Evolutionary conservation across 2,329 filamentous ascomycete genomes (phyloP).

Genomic region (Talaromyces sp.): DNA sequence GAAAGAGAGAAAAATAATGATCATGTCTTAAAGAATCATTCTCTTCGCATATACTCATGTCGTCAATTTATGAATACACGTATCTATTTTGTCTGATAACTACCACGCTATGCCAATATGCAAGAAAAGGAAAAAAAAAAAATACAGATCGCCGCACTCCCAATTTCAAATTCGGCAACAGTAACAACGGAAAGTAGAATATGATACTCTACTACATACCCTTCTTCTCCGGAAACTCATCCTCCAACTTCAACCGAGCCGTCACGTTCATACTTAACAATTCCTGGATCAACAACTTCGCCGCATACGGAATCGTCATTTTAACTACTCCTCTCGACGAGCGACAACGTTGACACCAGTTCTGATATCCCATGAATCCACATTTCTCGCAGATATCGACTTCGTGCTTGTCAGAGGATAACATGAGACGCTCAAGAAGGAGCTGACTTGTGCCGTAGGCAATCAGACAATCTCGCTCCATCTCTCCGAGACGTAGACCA

Average conservation of each 20-base stretch:
- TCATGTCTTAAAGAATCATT: neutral
- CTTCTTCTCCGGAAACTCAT: conserved; percentile 72
- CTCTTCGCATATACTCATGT: neutral
- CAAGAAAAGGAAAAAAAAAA: neutral
- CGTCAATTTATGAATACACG: neutral
- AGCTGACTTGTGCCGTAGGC: conserved; percentile 94
- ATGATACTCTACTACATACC: conserved; percentile 31
- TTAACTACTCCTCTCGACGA: conserved; percentile 78
- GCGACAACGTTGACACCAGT: conserved; percentile 91
- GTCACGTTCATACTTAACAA: conserved; percentile 98
- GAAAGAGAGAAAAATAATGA: neutral
- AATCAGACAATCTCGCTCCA: conserved; percentile 98
- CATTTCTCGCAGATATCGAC: conserved; percentile 94
- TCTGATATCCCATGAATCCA: conserved; percentile 91
- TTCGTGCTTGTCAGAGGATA: conserved; percentile 82
- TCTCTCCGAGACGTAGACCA: conserved; percentile 90
- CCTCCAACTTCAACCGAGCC: conserved; percentile 81
- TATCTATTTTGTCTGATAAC: conserved; percentile 1
- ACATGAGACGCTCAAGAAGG: conserved; percentile 88
- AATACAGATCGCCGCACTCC: neutral
- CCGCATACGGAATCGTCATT: conserved; percentile 97
- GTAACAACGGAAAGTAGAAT: neutral
- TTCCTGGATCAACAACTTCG: conserved; percentile 93
- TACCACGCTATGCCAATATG: conserved; percentile 19
- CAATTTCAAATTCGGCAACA: neutral